These are phyloP conservation scores for Staphylotrichum tortipilum DNA, from an alignment of 495 filamentous ascomycete species.

Conservation along the genomic window DNA sequence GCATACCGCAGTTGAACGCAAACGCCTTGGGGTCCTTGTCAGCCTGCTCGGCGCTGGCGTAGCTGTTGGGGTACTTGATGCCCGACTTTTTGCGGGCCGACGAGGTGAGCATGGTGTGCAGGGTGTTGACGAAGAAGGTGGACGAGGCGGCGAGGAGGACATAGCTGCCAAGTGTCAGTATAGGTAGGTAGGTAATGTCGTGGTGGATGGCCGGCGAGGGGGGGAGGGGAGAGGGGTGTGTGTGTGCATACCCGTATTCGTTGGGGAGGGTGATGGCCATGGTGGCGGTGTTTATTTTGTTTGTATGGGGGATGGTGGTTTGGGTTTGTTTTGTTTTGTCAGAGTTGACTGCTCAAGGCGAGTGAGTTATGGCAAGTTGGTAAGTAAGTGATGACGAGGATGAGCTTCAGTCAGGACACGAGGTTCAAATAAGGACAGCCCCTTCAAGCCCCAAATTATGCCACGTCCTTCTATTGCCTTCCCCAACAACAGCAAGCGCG, in stretches of 20 bases:
- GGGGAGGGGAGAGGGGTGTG: too few species aligned
- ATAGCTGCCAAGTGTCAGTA: conserved; percentile 24
- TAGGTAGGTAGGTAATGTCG: neutral
- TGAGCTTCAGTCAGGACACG: neutral
- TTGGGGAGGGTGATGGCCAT: conserved; percentile 27
- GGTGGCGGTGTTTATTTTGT: conserved; percentile 5
- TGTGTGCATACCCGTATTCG: conserved; percentile 34
- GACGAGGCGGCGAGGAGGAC: conserved; percentile 54
- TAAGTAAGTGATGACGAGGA: neutral
- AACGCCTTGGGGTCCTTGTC: conserved; percentile 46
- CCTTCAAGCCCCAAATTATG: neutral
- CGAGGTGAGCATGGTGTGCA: conserved; percentile 41
- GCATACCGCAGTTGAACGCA: conserved; percentile 42
- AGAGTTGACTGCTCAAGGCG: too few species aligned
- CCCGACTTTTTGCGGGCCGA: conserved; percentile 45
- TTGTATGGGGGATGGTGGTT: neutral
- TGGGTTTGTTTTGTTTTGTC: neutral
- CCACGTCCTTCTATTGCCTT: conserved; percentile 3
- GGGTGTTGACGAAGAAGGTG: conserved; percentile 47
- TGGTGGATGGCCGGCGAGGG: too few species aligned
- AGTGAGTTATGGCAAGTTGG: neutral
- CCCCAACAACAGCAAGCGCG: neutral
- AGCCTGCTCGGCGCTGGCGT: conserved; percentile 50
- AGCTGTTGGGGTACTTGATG: conserved; percentile 55
- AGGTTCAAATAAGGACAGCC: conserved; percentile 6